Conservation (phyloP, 2,329 filamentous ascomycete species). For the Gaeumannomyces tritici region DNA sequence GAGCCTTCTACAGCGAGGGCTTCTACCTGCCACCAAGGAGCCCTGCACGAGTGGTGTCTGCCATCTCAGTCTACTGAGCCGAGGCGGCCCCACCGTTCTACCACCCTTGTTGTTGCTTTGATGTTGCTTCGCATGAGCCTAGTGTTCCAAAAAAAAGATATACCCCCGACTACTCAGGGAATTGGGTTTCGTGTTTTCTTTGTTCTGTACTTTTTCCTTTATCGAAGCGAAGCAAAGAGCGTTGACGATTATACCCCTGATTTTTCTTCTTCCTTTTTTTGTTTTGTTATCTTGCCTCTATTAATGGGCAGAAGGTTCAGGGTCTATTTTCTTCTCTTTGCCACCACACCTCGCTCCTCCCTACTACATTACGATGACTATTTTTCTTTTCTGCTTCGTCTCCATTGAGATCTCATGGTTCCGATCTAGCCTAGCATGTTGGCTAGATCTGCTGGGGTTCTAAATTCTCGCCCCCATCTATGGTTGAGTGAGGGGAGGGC, state of each 20-base stretch:
- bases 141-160: neutral
- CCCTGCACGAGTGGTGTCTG: slow-evolving; percentile 38
- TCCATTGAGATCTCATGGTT: too few species aligned
- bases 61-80: slow-evolving; percentile 45
- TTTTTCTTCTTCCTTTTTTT: too few species aligned
- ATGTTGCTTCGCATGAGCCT: neutral
- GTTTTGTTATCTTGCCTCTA: neutral
- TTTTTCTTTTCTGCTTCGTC: too few species aligned
- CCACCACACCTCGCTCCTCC: too few species aligned
- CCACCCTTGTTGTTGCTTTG: neutral
- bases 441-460: too few species aligned
- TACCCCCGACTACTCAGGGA: too few species aligned
- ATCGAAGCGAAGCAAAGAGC: too few species aligned
- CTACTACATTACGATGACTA: too few species aligned
- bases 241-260: too few species aligned
- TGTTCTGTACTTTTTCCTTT: too few species aligned
- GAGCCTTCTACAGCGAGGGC: slow-evolving; percentile 39
- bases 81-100: neutral
- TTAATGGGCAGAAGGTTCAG: neutral
- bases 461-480: neutral
- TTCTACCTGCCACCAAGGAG: slow-evolving; percentile 45
- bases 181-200: too few species aligned
- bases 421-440: too few species aligned
- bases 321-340: neutral
- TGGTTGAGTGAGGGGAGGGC: slow-evolving; percentile 1